phyloP scores from a whole-genome alignment of 768 basidiomycete species.

The Tricholoma sp. region DNA sequence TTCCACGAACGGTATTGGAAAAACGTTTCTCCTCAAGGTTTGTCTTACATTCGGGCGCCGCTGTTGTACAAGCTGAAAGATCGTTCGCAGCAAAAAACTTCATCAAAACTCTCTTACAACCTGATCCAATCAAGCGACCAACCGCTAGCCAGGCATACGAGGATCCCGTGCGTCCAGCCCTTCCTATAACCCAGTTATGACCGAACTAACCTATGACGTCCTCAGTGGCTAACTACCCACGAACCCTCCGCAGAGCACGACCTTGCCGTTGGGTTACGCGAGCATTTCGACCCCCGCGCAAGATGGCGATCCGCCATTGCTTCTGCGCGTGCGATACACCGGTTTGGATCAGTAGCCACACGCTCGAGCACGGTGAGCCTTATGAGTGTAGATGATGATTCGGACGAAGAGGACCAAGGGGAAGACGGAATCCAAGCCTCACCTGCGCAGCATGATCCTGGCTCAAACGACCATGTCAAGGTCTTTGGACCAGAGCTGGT shows the following conservation, averaged over 20 bases:
- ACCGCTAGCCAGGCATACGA: constrained; percentile 68
- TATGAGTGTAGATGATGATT: constrained; percentile 17
- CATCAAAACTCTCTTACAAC: constrained; percentile 62
- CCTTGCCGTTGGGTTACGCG: constrained; percentile 63
- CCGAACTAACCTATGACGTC: neutral
- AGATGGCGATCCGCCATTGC: constrained; percentile 71
- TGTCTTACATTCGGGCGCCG: constrained; percentile 8
- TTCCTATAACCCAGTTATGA: neutral
- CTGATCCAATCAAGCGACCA: constrained; percentile 65
- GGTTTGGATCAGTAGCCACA: constrained; percentile 28
- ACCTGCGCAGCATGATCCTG: constrained; percentile 22
- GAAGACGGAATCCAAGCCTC: constrained; percentile 11
- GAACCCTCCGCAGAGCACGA: constrained; percentile 68
- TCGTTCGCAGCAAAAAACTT: constrained; percentile 72
- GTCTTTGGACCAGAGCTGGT: constrained; percentile 28
- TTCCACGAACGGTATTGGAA: constrained; percentile 96
- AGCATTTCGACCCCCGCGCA: constrained; percentile 74
- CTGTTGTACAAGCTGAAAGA: neutral
- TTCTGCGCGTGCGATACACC: constrained; percentile 37
- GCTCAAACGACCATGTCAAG: constrained; percentile 36
- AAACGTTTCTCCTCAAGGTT: constrained; percentile 78
- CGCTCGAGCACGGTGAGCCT: constrained; percentile 27
- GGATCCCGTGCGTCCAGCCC: constrained; percentile 47
- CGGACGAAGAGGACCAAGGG: constrained; percentile 27
- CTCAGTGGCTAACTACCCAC: constrained; percentile 71